Conservation (phyloP, 2,329 filamentous ascomycete genomes). For the Xylariales sp. region DNA sequence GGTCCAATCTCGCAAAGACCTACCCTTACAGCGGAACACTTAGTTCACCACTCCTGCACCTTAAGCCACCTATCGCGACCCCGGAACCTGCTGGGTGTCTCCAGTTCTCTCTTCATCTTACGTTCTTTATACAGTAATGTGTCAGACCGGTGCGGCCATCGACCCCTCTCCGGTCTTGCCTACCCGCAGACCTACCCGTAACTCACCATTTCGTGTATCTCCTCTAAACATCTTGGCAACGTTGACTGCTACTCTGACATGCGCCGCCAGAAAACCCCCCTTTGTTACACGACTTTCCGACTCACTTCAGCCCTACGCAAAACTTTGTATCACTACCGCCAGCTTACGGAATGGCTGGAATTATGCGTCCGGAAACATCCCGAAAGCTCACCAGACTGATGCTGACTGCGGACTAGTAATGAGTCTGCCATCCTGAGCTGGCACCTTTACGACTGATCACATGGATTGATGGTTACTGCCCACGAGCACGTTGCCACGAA, state of each 20-base stretch:
- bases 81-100: slow-evolving; percentile 9
- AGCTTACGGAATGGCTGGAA: slow-evolving; percentile 13
- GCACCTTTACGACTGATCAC: slow-evolving; percentile 8
- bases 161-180: slow-evolving; percentile 20
- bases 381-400: slow-evolving; percentile 26
- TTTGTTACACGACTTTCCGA: slow-evolving; percentile 38
- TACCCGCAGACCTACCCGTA: not conserved
- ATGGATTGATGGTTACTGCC: slow-evolving; percentile 8
- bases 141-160: slow-evolving; percentile 26
- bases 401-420: slow-evolving; percentile 16
- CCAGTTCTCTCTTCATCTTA: slow-evolving; percentile 20
- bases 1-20: slow-evolving; percentile 35
- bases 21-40: slow-evolving; percentile 21
- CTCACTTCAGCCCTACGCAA: slow-evolving; percentile 39
- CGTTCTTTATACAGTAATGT: slow-evolving; percentile 5
- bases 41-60: slow-evolving; percentile 18
- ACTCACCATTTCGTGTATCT: slow-evolving; percentile 16
- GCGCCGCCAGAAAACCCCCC: slow-evolving; percentile 20
- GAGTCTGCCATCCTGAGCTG: slow-evolving; percentile 10
- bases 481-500: slow-evolving; percentile 2
- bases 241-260: slow-evolving; percentile 37
- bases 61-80: slow-evolving; percentile 21
- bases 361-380: slow-evolving; percentile 25
- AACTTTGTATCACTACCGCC: slow-evolving; percentile 35
- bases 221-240: slow-evolving; percentile 30